Base-by-base conservation (phyloP, 2,329 filamentous ascomycete genomes). In the Aspergillus sojae region DNA sequence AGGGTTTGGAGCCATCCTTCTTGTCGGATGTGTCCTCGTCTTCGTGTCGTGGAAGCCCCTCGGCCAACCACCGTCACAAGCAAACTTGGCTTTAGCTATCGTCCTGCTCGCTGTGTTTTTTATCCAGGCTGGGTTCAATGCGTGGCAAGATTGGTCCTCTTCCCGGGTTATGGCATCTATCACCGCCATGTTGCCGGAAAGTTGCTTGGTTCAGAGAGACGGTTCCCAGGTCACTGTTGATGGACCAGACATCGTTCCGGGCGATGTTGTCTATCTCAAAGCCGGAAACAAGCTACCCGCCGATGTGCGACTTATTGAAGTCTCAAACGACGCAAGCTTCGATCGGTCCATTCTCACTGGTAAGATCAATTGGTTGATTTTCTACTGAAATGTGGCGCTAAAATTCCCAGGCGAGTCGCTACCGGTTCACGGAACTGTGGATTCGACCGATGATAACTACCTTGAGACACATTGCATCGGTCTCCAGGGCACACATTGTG, bases 111-210 rank as follows among this genome's bases (percentile, higher is more conserved):
- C 87, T 6, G 90, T 94, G 9, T 94, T 89, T 71, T 77, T 88
- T 66, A 86, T 90, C 46, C 87, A 90, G 70, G 91, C 89, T 65
- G 85, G 81, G 3, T 93, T 93, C 78, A 89, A 89, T 71, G 85
- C 86, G 71, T 90, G 84, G 81, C 87, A 89, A 71, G 91, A 94
- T 73, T 94, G 90, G 86, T 92, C 90, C 2, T 91, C 89, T 0
- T 90, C 86, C 1, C 82, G 88, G 5, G 90, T 93, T 61, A 94
- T 94, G 91, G 86, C 88, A 21, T 92, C 89, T 0, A 94, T 94
- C 73, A 91, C 89, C 55, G 89, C 85, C 21, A 91, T 94, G 90
- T 82, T 94, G n/a, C 91, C 91, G 0, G 90, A 92, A 69, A 83
- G 88, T 63, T 92, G 89, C 69, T 80, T 88, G 30, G 83, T 91